Conservation (phyloP, 202 grass and related monocot genomes). For the Cymbopogon flexuosus region DNA sequence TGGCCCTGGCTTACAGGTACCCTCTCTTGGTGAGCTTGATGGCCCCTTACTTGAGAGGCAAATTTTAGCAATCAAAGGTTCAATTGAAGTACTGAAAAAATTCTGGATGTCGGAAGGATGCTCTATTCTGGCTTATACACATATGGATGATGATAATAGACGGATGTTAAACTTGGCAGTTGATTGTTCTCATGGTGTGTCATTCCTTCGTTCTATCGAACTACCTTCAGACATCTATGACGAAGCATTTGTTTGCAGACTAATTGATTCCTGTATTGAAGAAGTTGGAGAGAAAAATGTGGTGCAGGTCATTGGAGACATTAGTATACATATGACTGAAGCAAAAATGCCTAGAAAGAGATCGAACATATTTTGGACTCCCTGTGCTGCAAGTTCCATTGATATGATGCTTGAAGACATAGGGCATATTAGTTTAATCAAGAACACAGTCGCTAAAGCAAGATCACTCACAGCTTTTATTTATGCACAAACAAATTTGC, state of each 20-base stretch:
- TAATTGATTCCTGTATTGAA: constrained; percentile 34
- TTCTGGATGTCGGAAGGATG: constrained; percentile 11
- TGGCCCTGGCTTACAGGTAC: not conserved
- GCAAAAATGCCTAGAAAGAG: not conserved
- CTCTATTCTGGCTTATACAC: constrained; percentile 19
- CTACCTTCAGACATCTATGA: not conserved
- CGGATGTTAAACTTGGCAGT: not conserved
- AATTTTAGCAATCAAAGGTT: not conserved
- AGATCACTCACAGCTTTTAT: constrained; percentile 14
- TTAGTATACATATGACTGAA: not conserved
- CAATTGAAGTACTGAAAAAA: not conserved
- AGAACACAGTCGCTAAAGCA: not conserved
- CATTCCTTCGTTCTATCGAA: constrained; percentile 17
- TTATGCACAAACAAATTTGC: not conserved
- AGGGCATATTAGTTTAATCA: not conserved
- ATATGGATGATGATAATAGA: not conserved
- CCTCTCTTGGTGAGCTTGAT: not conserved
- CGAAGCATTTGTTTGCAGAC: not conserved
- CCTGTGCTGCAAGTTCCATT: not conserved
- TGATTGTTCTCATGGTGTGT: not conserved
- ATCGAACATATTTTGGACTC: constrained; percentile 13
- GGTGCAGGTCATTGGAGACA: not conserved
- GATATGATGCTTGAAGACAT: constrained; percentile 19
- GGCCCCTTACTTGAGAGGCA: not conserved
- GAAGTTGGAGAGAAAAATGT: constrained; percentile 27